Evolutionary conservation across 2,329 filamentous ascomycete species (phyloP).

Genomic region (Fusarium sp.): DNA sequence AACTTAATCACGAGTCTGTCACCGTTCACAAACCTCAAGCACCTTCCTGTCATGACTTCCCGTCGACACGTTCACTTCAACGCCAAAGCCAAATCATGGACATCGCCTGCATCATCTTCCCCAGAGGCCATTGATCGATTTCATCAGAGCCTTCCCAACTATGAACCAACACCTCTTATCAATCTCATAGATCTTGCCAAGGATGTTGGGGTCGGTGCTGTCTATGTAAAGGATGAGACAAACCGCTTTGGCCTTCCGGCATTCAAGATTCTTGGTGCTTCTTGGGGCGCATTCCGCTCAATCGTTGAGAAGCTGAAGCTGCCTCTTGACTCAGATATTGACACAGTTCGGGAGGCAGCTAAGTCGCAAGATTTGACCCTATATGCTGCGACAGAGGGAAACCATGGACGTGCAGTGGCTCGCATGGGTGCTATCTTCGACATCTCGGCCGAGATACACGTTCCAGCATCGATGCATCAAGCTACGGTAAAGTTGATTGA

Average conservation of each 20-base stretch:
- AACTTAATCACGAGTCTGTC: too few relatives aligned
- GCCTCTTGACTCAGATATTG: slow-evolving; percentile 58
- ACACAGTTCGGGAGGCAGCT: slow-evolving; percentile 56
- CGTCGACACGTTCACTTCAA: slow-evolving; percentile 49
- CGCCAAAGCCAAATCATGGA: slow-evolving; percentile 32
- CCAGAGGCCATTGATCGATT: slow-evolving; percentile 57
- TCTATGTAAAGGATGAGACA: slow-evolving; percentile 80
- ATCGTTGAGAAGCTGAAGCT: slow-evolving; percentile 62
- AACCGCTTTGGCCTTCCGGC: slow-evolving; percentile 76
- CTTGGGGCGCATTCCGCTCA: slow-evolving; percentile 76
- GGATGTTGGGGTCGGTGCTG: slow-evolving; percentile 67
- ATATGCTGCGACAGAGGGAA: slow-evolving; percentile 79
- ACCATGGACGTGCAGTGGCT: slow-evolving; percentile 80
- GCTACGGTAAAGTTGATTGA: slow-evolving; percentile 68
- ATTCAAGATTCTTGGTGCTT: slow-evolving; percentile 85
- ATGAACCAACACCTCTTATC: slow-evolving; percentile 66
- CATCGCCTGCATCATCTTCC: slow-evolving; percentile 19
- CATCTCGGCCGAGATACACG: slow-evolving; percentile 70
- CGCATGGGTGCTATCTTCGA: slow-evolving; percentile 73
- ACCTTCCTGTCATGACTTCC: slow-evolving; percentile 32
- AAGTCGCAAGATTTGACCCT: slow-evolving; percentile 57
- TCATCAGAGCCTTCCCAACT: slow-evolving; percentile 70
- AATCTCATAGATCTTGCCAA: slow-evolving; percentile 66
- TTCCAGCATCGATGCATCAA: slow-evolving; percentile 70
- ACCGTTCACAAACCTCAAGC: background rate